Conservation (phyloP, 2,329 filamentous ascomycete genomes). For the Tolypocladium pustulatum region DNA sequence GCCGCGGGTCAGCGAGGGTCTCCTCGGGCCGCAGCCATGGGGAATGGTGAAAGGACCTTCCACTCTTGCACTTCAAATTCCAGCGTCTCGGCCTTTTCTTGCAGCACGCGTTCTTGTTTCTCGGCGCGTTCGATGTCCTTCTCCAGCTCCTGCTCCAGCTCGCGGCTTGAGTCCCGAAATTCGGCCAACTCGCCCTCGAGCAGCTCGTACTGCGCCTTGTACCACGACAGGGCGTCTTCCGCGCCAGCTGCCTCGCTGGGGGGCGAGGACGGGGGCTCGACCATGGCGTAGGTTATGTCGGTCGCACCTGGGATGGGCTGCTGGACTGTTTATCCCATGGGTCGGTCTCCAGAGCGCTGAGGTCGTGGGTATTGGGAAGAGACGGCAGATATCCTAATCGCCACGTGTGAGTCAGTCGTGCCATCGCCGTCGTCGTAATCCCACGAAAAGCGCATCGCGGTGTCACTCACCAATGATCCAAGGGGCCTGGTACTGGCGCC, state of each 20-base stretch:
- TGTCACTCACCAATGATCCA: not conserved
- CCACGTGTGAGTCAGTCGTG: not conserved
- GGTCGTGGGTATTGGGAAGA: not conserved
- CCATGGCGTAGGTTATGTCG: slow-evolving; percentile 26
- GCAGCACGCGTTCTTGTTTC: slow-evolving; percentile 76
- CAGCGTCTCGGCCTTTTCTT: slow-evolving; percentile 77
- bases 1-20: slow-evolving; percentile 1
- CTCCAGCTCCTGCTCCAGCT: slow-evolving; percentile 88
- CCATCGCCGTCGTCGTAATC: not conserved
- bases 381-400: not conserved
- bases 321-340: not conserved
- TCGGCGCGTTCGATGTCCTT: slow-evolving; percentile 94
- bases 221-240: slow-evolving; percentile 80
- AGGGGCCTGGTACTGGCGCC: not conserved
- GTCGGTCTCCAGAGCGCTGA: not conserved
- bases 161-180: slow-evolving; percentile 87
- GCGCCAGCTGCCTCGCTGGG: slow-evolving; percentile 41
- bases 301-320: not conserved
- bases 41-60: slow-evolving; percentile 56
- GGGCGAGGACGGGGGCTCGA: slow-evolving; percentile 53
- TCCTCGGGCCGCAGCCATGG: not conserved
- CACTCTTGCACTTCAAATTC: slow-evolving; percentile 93
- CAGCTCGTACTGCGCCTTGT: slow-evolving; percentile 91
- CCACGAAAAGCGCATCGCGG: not conserved
- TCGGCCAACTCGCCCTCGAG: slow-evolving; percentile 86